Evolutionary conservation across 1,139 yeast genomes (phyloP).

Genomic region (Pneumocystis murina): DNA sequence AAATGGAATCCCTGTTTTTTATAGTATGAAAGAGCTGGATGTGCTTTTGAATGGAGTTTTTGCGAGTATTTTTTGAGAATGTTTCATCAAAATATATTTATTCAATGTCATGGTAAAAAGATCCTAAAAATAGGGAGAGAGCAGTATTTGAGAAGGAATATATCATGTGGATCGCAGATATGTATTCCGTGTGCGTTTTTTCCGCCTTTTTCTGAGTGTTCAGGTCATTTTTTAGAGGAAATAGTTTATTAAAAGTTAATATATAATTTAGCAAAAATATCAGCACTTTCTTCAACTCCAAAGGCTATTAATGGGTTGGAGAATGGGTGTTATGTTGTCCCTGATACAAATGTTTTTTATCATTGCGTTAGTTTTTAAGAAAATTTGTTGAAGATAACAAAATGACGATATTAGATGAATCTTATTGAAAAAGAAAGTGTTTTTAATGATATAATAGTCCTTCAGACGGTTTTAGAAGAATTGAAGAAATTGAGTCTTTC

Average conservation of each 20-base stretch:
- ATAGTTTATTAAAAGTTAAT: constrained; percentile 14
- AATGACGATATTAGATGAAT: constrained; percentile 37
- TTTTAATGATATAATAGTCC: constrained; percentile 78
- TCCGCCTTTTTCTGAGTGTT: constrained; percentile 24
- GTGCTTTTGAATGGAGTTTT: not conserved
- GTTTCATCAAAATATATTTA: constrained; percentile 61
- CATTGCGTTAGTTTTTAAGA: constrained; percentile 35
- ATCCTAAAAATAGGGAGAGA: constrained; percentile 88
- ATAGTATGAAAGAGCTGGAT: not conserved
- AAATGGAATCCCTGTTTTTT: not conserved
- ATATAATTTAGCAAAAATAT: constrained; percentile 25
- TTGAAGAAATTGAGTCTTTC: constrained; percentile 80
- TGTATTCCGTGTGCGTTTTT: constrained; percentile 43
- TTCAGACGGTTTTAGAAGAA: constrained; percentile 89
- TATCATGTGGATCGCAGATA: constrained; percentile 68
- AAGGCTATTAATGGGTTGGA: constrained; percentile 24
- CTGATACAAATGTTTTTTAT: constrained; percentile 79
- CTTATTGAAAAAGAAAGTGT: constrained; percentile 62
- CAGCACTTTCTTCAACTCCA: constrained; percentile 40
- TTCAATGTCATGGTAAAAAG: constrained; percentile 68
- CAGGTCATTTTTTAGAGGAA: not conserved
- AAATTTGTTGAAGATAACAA: not conserved
- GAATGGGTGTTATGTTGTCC: constrained; percentile 59
- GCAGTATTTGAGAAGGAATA: constrained; percentile 80
- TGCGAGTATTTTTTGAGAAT: not conserved